A percentile compares a stretch with the other conserved stretches of the same genome.
These are phyloP conservation scores for Arthrobotrys pseudoclavata DNA, from an alignment of 2,329 filamentous ascomycete species.

Conservation along the genomic window DNA sequence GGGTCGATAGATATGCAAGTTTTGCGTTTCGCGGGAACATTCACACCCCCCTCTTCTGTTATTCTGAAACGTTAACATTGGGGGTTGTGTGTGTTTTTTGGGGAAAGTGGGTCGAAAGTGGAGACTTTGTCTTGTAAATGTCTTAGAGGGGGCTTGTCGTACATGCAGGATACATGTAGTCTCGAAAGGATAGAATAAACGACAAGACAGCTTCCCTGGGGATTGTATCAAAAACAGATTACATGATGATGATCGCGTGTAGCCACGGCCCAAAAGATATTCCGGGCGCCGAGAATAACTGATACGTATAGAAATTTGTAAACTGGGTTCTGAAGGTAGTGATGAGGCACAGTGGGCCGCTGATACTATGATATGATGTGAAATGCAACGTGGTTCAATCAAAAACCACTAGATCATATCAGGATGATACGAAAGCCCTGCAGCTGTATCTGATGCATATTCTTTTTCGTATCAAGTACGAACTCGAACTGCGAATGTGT, in stretches of 20 bases:
- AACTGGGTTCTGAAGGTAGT: neutral
- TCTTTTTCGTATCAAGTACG: slow-evolving; percentile 16
- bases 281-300: slow-evolving; percentile 39
- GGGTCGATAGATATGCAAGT: slow-evolving; percentile 16
- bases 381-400: slow-evolving; percentile 20
- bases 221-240: slow-evolving; percentile 13
- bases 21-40: slow-evolving; percentile 25
- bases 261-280: slow-evolving; percentile 13
- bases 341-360: slow-evolving; percentile 16
- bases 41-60: neutral
- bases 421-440: slow-evolving; percentile 19
- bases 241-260: slow-evolving; percentile 15
- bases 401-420: slow-evolving; percentile 4
- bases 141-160: slow-evolving; percentile 1
- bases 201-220: neutral
- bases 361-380: slow-evolving; percentile 17
- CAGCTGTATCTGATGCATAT: slow-evolving; percentile 9
- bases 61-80: slow-evolving; percentile 16
- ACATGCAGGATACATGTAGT: neutral
- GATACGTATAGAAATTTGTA: slow-evolving; percentile 13
- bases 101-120: slow-evolving; percentile 25
- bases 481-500: slow-evolving; percentile 20
- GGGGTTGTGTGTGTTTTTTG: neutral
- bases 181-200: neutral
- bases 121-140: slow-evolving; percentile 21